Evolutionary conservation across 805 yeast species (phyloP), one percentile per base, ranked within the genome.

Genomic region (Yamadazyma phyllophila): DNA sequence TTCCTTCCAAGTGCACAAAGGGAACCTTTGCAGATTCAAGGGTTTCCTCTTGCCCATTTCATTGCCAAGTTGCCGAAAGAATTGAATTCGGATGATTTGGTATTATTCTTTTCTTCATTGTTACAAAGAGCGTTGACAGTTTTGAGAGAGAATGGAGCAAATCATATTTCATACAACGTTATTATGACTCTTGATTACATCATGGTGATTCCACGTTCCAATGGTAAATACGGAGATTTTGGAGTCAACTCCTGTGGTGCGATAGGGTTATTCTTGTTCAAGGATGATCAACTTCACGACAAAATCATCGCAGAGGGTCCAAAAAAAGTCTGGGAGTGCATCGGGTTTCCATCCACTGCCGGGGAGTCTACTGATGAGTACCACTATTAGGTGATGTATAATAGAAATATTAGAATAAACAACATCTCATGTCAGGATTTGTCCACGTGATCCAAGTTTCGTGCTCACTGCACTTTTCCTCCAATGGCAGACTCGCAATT

Each of bases 201-300:
- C 67, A 79, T 90, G 79, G 63, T 87, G 16, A 83, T 90, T n/a
- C 98, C 99, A 13, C 78, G 97, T 57, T 70, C 84, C 2, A 57
- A 61, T 13, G 83, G 85, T 1, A 69, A 66, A 41, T 82, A 73
- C 56, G 73, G 75, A 36, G 70, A 69, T 7, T 65, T 83, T 26
- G 85, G 92, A 47, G 76, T 90, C 54, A 92, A 92, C 60, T 76
- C 96, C 0, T 77, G 89, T 38, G 97, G 96, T 0, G 80, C 78
- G 48, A 71, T 87, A 50, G 97, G 98, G 1, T 64, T 92, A 52
- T 60, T 91, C 41, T 73, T 87, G 46, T 91, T 90, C 42, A 91
- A 88, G 62, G 74, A 83, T 57, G 76, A 78, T 44, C 81, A 80
- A 39, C 66, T 77, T 26, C 73, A 71, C 39, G 66, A 77, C 4